Evolutionary conservation across 1,139 yeast species (phyloP).

Genomic region (Suhomyces coccinellae): DNA sequence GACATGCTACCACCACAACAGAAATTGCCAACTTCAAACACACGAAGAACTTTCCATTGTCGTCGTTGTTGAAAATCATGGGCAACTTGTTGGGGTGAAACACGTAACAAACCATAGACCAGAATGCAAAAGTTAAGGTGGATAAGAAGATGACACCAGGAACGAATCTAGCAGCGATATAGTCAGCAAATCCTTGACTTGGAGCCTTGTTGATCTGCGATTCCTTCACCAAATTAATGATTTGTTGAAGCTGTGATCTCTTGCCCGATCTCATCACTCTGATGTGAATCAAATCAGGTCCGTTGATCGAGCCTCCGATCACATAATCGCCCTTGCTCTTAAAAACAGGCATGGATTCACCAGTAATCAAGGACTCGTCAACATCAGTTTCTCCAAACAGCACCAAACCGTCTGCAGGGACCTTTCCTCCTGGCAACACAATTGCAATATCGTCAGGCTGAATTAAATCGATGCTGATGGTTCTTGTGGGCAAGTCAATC

Average conservation of each 20-base stretch:
- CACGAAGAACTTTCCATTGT: conserved; percentile 61
- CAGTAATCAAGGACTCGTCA: conserved; percentile 87
- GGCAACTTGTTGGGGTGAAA: conserved; percentile 47
- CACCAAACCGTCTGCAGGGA: conserved; percentile 90
- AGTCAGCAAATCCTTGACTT: conserved; percentile 85
- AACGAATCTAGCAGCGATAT: conserved; percentile 82
- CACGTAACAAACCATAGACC: conserved; percentile 51
- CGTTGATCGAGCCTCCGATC: conserved; percentile 90
- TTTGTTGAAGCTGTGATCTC: conserved; percentile 83
- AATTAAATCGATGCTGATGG: conserved; percentile 68
- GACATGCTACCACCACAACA: conserved; percentile 96
- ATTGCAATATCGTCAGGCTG: conserved; percentile 78
- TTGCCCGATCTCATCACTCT: conserved; percentile 72
- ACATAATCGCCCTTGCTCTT: conserved; percentile 63
- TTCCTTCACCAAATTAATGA: conserved; percentile 80
- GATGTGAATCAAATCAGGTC: conserved; percentile 70
- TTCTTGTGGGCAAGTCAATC: conserved; percentile 20
- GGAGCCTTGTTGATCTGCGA: conserved; percentile 92
- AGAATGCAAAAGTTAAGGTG: conserved; percentile 61
- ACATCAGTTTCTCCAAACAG: conserved; percentile 76
- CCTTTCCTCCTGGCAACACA: conserved; percentile 79
- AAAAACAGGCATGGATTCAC: conserved; percentile 77
- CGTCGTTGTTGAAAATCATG: conserved; percentile 50
- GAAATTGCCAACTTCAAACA: conserved; percentile 85
- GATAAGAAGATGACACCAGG: conserved; percentile 69